These are phyloP conservation scores for Fusarium musae DNA, from an alignment of 2,329 filamentous ascomycete species.

Conservation along the genomic window DNA sequence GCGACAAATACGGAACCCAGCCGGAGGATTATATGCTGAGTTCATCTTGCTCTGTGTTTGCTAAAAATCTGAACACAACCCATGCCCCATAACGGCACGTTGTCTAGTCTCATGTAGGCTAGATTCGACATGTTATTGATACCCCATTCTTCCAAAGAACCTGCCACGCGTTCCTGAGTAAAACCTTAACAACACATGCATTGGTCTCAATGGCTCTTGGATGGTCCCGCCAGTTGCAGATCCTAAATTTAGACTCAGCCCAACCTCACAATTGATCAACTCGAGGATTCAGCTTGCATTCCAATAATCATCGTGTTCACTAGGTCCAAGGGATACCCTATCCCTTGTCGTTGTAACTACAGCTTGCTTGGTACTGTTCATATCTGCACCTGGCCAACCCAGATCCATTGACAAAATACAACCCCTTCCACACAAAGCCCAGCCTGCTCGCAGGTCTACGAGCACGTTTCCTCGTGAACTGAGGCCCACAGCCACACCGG, in stretches of 20 bases:
- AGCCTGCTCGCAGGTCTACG: constrained; percentile 12
- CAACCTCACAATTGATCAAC: neutral
- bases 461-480: constrained; percentile 20
- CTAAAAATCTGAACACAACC: neutral
- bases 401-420: constrained; percentile 22
- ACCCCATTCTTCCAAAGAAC: constrained; percentile 19
- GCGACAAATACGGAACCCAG: neutral
- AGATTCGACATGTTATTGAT: constrained; percentile 29
- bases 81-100: neutral
- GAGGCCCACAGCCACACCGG: constrained; percentile 14
- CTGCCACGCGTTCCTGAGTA: constrained; percentile 28
- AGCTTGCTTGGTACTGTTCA: constrained; percentile 28
- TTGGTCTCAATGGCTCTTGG: neutral
- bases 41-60: neutral
- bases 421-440: constrained; percentile 14
- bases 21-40: neutral
- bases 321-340: constrained; percentile 28
- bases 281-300: constrained; percentile 28
- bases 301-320: constrained; percentile 45
- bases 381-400: constrained; percentile 31
- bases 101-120: constrained; percentile 6
- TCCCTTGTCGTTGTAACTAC: constrained; percentile 34
- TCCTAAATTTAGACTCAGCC: constrained; percentile 10
- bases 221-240: constrained; percentile 3
- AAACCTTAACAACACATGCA: constrained; percentile 13